Evolutionary conservation across 2,329 filamentous ascomycete species (phyloP).

Genomic region (Bipolaris victoriae): DNA sequence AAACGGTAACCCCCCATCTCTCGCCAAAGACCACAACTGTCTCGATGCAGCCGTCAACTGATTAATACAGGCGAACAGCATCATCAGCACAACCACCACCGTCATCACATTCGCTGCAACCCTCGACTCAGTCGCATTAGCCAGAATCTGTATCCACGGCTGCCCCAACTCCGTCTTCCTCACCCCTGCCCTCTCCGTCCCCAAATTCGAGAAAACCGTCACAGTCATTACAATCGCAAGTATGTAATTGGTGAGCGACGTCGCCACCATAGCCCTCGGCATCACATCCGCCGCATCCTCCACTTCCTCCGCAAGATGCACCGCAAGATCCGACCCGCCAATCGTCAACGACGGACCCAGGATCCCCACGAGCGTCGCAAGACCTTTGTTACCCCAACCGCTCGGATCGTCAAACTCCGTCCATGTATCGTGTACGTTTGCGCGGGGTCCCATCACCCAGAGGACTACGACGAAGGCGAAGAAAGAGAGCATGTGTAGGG

Average conservation of each 20-base stretch:
- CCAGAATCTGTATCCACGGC: slow-evolving; percentile 31
- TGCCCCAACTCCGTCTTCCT: slow-evolving; percentile 21
- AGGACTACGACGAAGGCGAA: slow-evolving; percentile 54
- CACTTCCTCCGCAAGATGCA: slow-evolving; percentile 43
- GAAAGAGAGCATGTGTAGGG: slow-evolving; percentile 59
- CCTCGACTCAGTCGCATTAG: slow-evolving; percentile 25
- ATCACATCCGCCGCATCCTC: slow-evolving; percentile 27
- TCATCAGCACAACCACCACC: neutral
- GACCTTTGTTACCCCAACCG: slow-evolving; percentile 48
- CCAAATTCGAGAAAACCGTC: slow-evolving; percentile 17
- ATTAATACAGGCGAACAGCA: slow-evolving; percentile 7
- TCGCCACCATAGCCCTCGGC: slow-evolving; percentile 47
- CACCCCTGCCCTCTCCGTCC: neutral
- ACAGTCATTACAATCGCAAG: slow-evolving; percentile 41
- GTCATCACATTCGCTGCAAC: slow-evolving; percentile 28
- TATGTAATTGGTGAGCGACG: slow-evolving; percentile 41
- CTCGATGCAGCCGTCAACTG: slow-evolving; percentile 29
- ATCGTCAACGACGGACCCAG: slow-evolving; percentile 40
- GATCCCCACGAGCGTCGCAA: slow-evolving; percentile 52
- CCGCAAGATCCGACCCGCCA: slow-evolving; percentile 41
- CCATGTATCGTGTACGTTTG: slow-evolving; percentile 49
- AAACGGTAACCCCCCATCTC: slow-evolving; percentile 34
- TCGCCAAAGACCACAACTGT: slow-evolving; percentile 38
- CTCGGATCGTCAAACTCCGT: slow-evolving; percentile 54
- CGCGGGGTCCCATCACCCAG: slow-evolving; percentile 38